Base-by-base conservation (phyloP, 176 grass and related monocot genomes). In the Musa troglodytarum region DNA sequence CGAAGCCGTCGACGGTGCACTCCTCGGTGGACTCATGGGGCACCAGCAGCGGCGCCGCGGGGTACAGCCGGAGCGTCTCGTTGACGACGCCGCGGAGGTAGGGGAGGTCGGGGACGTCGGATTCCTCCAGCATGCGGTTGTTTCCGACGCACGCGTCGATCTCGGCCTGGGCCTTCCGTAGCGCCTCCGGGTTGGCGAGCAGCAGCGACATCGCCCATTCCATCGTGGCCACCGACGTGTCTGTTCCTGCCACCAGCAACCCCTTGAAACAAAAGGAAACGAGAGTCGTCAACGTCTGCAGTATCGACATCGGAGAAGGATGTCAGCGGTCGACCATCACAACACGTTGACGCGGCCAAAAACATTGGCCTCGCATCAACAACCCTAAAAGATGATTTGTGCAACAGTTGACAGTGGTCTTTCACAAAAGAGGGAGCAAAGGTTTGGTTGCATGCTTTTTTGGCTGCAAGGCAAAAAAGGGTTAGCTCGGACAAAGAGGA, bases 161-260 rank as follows among this genome's bases (percentile, higher is more conserved):
- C 77, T 93, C 80, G 3, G 73, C 64, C 21, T 49, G 69, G 11
- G 19, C 51, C 69, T 85, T 93, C 8, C 2, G 2, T 79, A 93
- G 72, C 1, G 49, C 22, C 8, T 83, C 54, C 0, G 75, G 82
- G 67, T 87, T 50, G 24, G 65, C 82, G 24, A 90, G 72, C 34
- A 93, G 74, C 19, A 82, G 67, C n/a, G 91, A 88, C 80, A 93
- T 85, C 14, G 80, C 82, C 91, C 91, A 93, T 65, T 93, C 91
- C 0, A 71, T 87, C 1, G 91, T 86, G 49, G 65, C 63, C 22
- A 75, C 79, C 22, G 86, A 84, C 20, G 89, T 88, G 49, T 88
- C 83, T 2, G 83, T 92, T 15, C 89, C 89, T 17, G 57, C 57
- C 6, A 8, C 19, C 16, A 61, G 57, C 8, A 61, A 7, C 1